Percentiles rank a stretch among this genome's conserved stretches.
Conservation (phyloP, 352 stramenopile genomes). For the Pythium volutum region DNA sequence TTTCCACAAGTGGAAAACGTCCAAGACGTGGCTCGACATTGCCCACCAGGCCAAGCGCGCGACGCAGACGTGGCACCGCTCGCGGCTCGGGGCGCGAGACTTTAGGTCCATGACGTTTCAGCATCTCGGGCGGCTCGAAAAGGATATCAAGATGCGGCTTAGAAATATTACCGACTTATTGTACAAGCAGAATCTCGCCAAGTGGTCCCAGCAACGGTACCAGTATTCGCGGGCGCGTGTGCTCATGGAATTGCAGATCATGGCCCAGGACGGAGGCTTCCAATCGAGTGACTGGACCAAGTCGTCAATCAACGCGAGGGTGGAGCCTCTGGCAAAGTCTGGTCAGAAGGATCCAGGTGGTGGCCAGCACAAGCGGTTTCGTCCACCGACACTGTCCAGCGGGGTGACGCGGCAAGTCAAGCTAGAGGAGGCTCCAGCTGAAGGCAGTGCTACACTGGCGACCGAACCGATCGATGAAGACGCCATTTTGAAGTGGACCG, state of each 20-base stretch:
- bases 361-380: background rate
- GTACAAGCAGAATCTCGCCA: constrained; percentile 47
- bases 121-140: constrained; percentile 38
- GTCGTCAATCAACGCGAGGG: too few species aligned
- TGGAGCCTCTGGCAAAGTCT: background rate
- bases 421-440: background rate
- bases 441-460: background rate
- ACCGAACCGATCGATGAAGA: constrained; percentile 15
- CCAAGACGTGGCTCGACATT: constrained; percentile 31
- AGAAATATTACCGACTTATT: constrained; percentile 31
- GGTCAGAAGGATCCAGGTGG: background rate
- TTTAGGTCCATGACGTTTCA: constrained; percentile 34
- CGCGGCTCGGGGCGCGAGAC: constrained; percentile 20
- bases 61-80: constrained; percentile 24
- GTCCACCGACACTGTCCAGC: background rate
- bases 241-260: constrained; percentile 21
- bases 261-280: background rate
- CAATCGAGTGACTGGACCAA: background rate
- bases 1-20: constrained; percentile 16
- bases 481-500: constrained; percentile 36
- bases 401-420: background rate
- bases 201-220: constrained; percentile 35
- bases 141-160: constrained; percentile 43
- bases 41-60: constrained; percentile 23
- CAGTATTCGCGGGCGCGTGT: constrained; percentile 11